Conservation (phyloP, 352 stramenopile genomes). For the Peronospora tabacina region DNA sequence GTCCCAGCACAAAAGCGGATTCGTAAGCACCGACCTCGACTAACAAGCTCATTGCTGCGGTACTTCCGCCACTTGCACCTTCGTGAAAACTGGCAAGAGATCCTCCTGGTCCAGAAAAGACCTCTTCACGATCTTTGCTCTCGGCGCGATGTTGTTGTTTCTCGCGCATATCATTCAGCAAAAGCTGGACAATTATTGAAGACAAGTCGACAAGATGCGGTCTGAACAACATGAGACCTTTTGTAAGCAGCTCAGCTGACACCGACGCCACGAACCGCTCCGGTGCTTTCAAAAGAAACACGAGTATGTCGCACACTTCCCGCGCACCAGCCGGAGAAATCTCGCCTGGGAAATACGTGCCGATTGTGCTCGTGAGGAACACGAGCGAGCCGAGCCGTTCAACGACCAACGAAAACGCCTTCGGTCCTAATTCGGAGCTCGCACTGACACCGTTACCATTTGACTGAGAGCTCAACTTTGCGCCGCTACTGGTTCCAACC, state of each 20-base stretch:
- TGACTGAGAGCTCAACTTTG: conserved; percentile 13
- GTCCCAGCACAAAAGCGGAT: conserved; percentile 60
- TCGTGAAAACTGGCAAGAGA: conserved; percentile 26
- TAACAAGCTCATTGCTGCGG: conserved; percentile 67
- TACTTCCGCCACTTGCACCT: conserved; percentile 46
- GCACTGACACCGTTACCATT: conserved; percentile 2
- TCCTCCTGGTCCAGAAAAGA: conserved; percentile 25
- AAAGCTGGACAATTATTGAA: conserved; percentile 60
- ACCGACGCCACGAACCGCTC: conserved; percentile 56
- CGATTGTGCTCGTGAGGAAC: conserved; percentile 77
- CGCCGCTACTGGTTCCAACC: conserved; percentile 11
- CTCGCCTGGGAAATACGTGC: conserved; percentile 78
- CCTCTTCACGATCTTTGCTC: conserved; percentile 14
- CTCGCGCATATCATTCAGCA: conserved; percentile 68
- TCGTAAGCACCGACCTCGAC: conserved; percentile 74
- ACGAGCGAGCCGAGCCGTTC: conserved; percentile 62
- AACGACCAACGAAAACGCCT: conserved; percentile 37
- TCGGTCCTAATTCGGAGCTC: conserved; percentile 11
- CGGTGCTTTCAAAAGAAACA: conserved; percentile 49
- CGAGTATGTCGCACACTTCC: conserved; percentile 76
- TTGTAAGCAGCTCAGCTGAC: conserved; percentile 67
- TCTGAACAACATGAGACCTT: conserved; percentile 77
- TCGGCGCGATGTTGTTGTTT: conserved; percentile 45
- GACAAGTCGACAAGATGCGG: conserved; percentile 75
- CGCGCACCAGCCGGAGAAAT: conserved; percentile 64